Base-by-base conservation (phyloP, 495 filamentous ascomycete species). In the Hyaloscypha hepaticicola region DNA sequence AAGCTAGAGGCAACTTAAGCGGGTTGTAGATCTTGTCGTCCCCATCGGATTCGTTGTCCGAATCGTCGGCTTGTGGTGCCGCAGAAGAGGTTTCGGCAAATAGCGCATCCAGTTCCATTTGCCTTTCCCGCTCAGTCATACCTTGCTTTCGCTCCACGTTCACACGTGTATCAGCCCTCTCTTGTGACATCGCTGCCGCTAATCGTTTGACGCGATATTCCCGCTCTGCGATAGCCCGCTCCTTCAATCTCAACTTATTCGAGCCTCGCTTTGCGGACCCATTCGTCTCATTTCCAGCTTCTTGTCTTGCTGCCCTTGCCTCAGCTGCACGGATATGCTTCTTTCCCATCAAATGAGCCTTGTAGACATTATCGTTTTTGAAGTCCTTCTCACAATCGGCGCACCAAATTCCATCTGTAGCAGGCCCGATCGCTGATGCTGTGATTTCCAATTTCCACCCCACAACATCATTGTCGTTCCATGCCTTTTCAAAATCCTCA, bases 11-110 rank as follows among this genome's bases (percentile, higher is more conserved):
- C 8, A 99, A 80, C 70, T 99, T 99, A 64, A 98, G 83, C 1
- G 95, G 95, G 73, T 99, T 99, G 82, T 97, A 97, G 65, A 98
- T 88, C 67, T 87, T 93, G 63, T 95, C 92, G 24, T 94, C 91
- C 7, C 83, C 85, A 48, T 88, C 84, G 1, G 89, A 87, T 6
- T 79, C 83, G 22, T 80, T 80, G 24, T 82, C 84, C 6, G 71
- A 72, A 1, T 76, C 82, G n/a, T 70, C 72, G 49, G 31, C 59
- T 29, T 70, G 67, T 26, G 65, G 60, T 9, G 67, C 67, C 1
- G 72, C 63, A 24, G 71, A 59, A 11, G 85, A 83, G 0, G 80
- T 75, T 58, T 90, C 83, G 55, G 85, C 90, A 72, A 89, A 90
- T 24, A 97, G 76, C n/a, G 91, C 89, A 56, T 96, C 92, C 24